These are phyloP conservation scores for Fraxinus paxiana DNA, from an alignment of 305 asterid genomes.

Conservation along the genomic window DNA sequence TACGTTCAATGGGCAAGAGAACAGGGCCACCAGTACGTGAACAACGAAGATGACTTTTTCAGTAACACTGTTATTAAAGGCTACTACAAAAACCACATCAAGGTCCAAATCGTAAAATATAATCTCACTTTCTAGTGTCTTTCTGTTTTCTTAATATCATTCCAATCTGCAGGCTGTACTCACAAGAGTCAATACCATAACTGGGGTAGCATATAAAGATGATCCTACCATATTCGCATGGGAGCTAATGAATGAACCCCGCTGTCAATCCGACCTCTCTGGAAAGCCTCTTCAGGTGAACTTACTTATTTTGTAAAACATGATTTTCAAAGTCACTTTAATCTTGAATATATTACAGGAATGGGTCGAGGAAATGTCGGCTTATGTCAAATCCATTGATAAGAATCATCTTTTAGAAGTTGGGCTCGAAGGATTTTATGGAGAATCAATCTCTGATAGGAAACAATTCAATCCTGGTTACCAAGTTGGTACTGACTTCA, in stretches of 20 bases:
- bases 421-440: slow-evolving; percentile 68
- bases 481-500: slow-evolving; percentile 49
- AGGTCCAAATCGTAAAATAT: slow-evolving; percentile 30
- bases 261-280: slow-evolving; percentile 48
- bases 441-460: slow-evolving; percentile 30
- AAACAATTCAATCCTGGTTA: slow-evolving; percentile 43
- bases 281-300: slow-evolving; percentile 46
- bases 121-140: not conserved
- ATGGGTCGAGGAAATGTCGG: slow-evolving; percentile 50
- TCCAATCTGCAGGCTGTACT: slow-evolving; percentile 33
- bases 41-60: slow-evolving; percentile 55
- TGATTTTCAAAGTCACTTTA: not conserved
- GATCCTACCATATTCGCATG: slow-evolving; percentile 55
- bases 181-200: slow-evolving; percentile 41
- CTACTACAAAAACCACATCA: slow-evolving; percentile 46
- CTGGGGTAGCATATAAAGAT: slow-evolving; percentile 50
- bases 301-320: not conserved
- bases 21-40: slow-evolving; percentile 35
- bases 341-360: slow-evolving; percentile 23
- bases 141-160: not conserved
- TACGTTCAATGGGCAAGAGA: slow-evolving; percentile 57
- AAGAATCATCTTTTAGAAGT: slow-evolving; percentile 44
- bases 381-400: slow-evolving; percentile 48
- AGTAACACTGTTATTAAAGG: slow-evolving; percentile 37
- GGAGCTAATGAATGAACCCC: slow-evolving; percentile 67